phyloP scores from a whole-genome alignment of 148 eudicot genomes.

The Suaeda aralocaspica region DNA sequence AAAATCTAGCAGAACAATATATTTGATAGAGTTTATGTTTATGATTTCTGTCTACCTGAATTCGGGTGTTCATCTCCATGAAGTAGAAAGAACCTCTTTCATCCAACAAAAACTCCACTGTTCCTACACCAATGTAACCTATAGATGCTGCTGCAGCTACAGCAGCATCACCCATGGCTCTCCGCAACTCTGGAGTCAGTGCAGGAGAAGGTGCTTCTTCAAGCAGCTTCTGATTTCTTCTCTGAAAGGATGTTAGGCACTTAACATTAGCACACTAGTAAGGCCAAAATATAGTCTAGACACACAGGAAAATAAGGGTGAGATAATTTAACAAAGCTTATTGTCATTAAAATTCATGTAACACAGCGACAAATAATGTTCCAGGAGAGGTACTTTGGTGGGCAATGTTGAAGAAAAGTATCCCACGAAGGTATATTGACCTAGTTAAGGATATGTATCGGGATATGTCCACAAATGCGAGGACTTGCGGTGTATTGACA shows the following conservation, averaged over 20 bases:
- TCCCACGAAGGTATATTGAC: too few relatives aligned
- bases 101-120: slow-evolving; percentile 92
- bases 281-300: not conserved
- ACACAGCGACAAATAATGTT: not conserved
- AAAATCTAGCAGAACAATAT: not conserved
- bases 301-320: not conserved
- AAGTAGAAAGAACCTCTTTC: slow-evolving; percentile 95
- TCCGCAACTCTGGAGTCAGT: slow-evolving; percentile 77
- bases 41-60: slow-evolving; percentile 51
- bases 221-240: slow-evolving; percentile 95
- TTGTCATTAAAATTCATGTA: not conserved
- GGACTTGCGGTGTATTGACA: too few relatives aligned
- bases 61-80: slow-evolving; percentile 98
- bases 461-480: too few relatives aligned
- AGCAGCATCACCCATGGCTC: slow-evolving; percentile 99
- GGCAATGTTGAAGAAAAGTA: too few relatives aligned
- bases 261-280: not conserved
- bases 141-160: slow-evolving; percentile 97
- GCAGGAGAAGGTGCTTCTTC: slow-evolving; percentile 99
- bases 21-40: not conserved
- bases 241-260: slow-evolving; percentile 41
- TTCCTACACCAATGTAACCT: slow-evolving; percentile 95
- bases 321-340: not conserved
- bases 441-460: too few relatives aligned
- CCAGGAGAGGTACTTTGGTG: too few relatives aligned